Conservation (phyloP, 768 basidiomycete genomes). For the Melanogaster broomeanus region DNA sequence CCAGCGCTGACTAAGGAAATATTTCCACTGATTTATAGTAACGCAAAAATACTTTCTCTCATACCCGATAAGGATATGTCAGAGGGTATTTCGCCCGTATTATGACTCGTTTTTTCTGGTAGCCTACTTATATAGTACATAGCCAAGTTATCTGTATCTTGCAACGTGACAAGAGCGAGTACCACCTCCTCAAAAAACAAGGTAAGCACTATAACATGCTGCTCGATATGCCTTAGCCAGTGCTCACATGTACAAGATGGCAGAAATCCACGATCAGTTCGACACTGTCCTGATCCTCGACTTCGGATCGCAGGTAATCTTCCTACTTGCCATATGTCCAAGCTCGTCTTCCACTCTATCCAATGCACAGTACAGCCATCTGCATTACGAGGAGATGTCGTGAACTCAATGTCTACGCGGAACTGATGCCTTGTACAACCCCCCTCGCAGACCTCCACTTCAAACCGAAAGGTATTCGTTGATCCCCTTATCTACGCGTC, state of each 20-base stretch:
- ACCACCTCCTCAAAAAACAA: not conserved
- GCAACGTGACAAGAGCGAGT: not conserved
- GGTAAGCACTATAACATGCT: not conserved
- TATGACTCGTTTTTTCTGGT: too few species aligned
- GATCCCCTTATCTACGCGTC: not conserved
- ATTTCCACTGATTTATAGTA: not conserved
- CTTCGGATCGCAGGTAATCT: constrained; percentile 90
- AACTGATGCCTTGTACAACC: constrained; percentile 95
- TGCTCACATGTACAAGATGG: constrained; percentile 43
- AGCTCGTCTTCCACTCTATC: constrained; percentile 3
- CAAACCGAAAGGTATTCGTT: constrained; percentile 84
- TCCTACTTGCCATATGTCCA: constrained; percentile 9
- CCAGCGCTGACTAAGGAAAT: not conserved
- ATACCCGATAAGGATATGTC: too few species aligned
- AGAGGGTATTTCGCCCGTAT: too few species aligned
- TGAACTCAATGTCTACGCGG: constrained; percentile 96
- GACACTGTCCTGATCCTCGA: constrained; percentile 96
- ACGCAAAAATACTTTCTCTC: not conserved
- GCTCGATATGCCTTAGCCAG: not conserved
- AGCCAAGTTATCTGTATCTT: not conserved
- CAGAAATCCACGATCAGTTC: constrained; percentile 93
- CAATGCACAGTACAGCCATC: constrained; percentile 80
- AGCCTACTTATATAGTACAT: too few species aligned
- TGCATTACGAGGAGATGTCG: constrained; percentile 97
- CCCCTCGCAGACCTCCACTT: constrained; percentile 86